A percentile compares a stretch with the other conserved stretches of the same genome.
Conservation (phyloP, 768 basidiomycete genomes). For the Pleurotus salmoneostramineus region DNA sequence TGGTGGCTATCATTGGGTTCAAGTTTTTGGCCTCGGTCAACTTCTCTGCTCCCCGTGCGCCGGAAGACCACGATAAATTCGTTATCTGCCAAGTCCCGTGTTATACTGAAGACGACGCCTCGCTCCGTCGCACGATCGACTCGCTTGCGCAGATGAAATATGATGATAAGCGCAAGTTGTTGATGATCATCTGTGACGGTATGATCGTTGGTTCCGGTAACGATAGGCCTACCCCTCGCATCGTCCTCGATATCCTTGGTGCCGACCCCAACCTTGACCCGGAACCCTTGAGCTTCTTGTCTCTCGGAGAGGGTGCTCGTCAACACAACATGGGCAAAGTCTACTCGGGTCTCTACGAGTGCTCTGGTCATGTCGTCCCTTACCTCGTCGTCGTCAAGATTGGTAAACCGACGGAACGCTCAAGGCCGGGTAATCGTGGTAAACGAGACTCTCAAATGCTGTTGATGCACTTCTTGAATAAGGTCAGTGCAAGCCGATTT, state of each 20-base stretch:
- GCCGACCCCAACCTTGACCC: conserved; percentile 91
- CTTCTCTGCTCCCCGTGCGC: conserved; percentile 74
- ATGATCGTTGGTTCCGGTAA: conserved; percentile 98
- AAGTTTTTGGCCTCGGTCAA: conserved; percentile 92
- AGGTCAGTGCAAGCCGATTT: too few species aligned
- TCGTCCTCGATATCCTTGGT: conserved; percentile 95
- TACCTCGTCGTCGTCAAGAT: conserved; percentile 91
- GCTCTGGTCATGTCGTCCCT: conserved; percentile 91
- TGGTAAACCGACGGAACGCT: conserved; percentile 92
- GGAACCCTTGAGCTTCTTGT: conserved; percentile 91
- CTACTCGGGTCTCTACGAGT: conserved; percentile 94
- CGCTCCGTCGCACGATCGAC: conserved; percentile 86
- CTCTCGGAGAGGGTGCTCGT: conserved; percentile 90
- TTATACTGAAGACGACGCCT: conserved; percentile 93
- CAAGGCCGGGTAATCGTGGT: conserved; percentile 93
- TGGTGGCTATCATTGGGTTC: conserved; percentile 95
- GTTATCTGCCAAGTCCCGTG: conserved; percentile 98
- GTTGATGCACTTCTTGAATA: conserved; percentile 97
- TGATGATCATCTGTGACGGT: conserved; percentile 94
- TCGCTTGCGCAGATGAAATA: conserved; percentile 93
- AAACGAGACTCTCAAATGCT: conserved; percentile 98
- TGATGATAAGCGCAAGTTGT: conserved; percentile 95
- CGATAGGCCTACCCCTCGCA: conserved; percentile 92
- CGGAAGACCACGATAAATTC: conserved; percentile 95
- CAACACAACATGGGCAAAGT: conserved; percentile 99